These are phyloP conservation scores for Chaetomium sp. DNA, from an alignment of 2,329 filamentous ascomycete species.

Conservation along the genomic window DNA sequence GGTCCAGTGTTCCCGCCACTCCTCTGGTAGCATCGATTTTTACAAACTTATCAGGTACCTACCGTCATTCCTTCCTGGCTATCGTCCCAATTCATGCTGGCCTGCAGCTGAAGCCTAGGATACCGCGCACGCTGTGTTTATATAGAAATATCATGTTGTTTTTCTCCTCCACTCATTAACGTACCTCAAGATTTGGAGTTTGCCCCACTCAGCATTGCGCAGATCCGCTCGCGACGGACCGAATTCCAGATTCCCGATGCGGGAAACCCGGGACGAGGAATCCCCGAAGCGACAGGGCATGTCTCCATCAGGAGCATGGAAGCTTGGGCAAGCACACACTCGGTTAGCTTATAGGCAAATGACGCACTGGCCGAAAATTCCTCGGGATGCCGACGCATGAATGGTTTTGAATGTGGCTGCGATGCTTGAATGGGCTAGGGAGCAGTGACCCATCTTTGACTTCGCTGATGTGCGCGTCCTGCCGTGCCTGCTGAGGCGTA, in stretches of 20 bases:
- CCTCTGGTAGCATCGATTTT: too few species aligned
- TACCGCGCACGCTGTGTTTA: too few species aligned
- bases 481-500: neutral
- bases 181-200: too few species aligned
- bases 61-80: too few species aligned
- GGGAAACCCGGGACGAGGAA: neutral
- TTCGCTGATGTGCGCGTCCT: neutral
- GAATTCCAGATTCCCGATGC: conserved; percentile 1
- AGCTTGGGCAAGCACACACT: neutral
- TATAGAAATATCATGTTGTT: too few species aligned
- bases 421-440: neutral
- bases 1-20: too few species aligned
- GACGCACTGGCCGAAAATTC: neutral
- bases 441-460: neutral
- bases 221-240: neutral
- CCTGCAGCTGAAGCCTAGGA: too few species aligned
- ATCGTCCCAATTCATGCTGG: too few species aligned
- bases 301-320: neutral
- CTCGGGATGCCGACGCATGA: neutral
- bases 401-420: neutral
- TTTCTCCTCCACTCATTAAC: too few species aligned
- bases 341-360: neutral
- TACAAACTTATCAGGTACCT: too few species aligned
- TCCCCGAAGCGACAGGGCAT: neutral
- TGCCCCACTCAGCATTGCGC: neutral